These are phyloP conservation scores for Porogramme epimiltina DNA, from an alignment of 1,284 basidiomycete genomes.

Conservation along the genomic window DNA sequence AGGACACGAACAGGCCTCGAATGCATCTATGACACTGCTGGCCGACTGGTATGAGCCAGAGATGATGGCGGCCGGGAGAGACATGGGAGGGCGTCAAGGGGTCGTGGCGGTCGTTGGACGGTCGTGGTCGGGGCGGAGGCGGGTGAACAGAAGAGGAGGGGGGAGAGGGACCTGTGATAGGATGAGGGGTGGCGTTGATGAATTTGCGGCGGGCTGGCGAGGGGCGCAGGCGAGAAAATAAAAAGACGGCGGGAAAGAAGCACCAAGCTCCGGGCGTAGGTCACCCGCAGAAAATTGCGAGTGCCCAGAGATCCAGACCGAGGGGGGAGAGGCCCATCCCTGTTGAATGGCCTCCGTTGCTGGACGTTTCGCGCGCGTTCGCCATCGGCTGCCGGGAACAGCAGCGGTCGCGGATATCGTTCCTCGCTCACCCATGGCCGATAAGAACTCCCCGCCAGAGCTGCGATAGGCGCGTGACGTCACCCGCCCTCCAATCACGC, in stretches of 20 bases:
- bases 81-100: constrained; percentile 33
- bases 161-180: not conserved
- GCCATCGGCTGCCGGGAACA: not conserved
- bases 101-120: constrained; percentile 19
- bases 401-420: no score
- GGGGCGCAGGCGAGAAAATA: not conserved
- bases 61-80: constrained; percentile 43
- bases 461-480: not conserved
- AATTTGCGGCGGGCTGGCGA: not conserved
- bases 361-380: not conserved
- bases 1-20: constrained; percentile 47
- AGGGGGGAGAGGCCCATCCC: no score
- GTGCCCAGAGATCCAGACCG: no score
- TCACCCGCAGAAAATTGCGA: not conserved
- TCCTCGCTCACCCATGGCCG: no score
- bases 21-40: constrained; percentile 55
- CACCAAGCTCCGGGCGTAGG: constrained; percentile 11
- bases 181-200: constrained; percentile 3
- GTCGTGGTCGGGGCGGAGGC: not conserved
- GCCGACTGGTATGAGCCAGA: constrained; percentile 48
- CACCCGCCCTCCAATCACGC: not conserved
- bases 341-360: not conserved
- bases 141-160: not conserved
- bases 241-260: constrained; percentile 1
- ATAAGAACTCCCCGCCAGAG: no score